Percentiles rank a stretch among this genome's conserved stretches.
Evolutionary conservation across 805 yeast genomes (phyloP).

Genomic region (Grigorovia jiainica): DNA sequence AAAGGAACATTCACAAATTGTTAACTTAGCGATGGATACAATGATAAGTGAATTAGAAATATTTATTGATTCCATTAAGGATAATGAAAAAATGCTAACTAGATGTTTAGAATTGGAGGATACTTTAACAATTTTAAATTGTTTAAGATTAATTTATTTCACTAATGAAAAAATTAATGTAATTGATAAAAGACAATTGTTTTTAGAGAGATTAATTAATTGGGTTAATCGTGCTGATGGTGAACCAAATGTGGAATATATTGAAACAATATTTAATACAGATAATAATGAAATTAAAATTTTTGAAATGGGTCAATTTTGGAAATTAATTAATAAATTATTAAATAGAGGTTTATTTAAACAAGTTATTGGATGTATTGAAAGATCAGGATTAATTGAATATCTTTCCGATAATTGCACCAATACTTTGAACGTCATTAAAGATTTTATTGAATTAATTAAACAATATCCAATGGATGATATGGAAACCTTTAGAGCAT

Average conservation of each 20-base stretch:
- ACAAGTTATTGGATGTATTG: conserved; percentile 37
- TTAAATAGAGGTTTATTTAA: conserved; percentile 51
- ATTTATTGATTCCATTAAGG: conserved; percentile 26
- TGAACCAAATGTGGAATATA: conserved; percentile 46
- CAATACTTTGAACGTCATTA: conserved; percentile 21
- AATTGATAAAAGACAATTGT: conserved; percentile 27
- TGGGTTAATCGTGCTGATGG: conserved; percentile 70
- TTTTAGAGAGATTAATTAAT: conserved; percentile 37
- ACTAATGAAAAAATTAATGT: conserved; percentile 23
- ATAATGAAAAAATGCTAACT: conserved; percentile 20
- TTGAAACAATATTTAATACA: conserved; percentile 34
- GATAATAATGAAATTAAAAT: conserved; percentile 31
- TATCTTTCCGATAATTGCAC: conserved; percentile 16
- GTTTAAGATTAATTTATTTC: conserved; percentile 43
- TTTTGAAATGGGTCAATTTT: conserved; percentile 37
- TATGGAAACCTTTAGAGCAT: conserved; percentile 27
- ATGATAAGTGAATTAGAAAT: conserved; percentile 28
- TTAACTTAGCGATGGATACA: conserved; percentile 30
- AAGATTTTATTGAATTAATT: conserved; percentile 28
- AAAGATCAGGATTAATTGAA: conserved; percentile 15
- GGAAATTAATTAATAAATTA: conserved; percentile 52
- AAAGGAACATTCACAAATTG: conserved; percentile 29
- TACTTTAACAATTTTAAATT: conserved; percentile 43
- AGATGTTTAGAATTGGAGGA: conserved; percentile 35
- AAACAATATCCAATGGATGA: conserved; percentile 30